Evolutionary conservation across 2,329 filamentous ascomycete species (phyloP), one percentile per base, ranked within the genome.

Genomic region (Simplicillium sp.): DNA sequence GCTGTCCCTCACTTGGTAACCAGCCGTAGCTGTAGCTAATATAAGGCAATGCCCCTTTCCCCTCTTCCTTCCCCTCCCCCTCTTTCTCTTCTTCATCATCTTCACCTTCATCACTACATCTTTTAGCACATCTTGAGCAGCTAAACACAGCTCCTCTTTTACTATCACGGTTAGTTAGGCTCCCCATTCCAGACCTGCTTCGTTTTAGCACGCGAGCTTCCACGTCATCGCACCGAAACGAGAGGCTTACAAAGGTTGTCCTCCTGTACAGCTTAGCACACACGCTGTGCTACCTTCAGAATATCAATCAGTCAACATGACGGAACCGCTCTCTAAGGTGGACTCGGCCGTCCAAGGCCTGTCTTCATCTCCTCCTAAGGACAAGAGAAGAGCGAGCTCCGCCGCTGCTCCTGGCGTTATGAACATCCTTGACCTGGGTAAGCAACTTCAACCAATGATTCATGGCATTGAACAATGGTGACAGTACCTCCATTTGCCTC

Each of bases 341-440:
- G 89, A 96, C 67, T 95, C 89, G 45, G 87, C 87, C 70, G 80
- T 94, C 58, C 81, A 87, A 60, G 86, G 87, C 64, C 65, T 89
- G 54, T 75, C 78, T 50, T 74, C 76, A 54, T 81, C 80, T 44
- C 75, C 83, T 29, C 70, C 75, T 44, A 76, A 81, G 59, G 81
- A 87, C 61, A 77, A 75, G 58, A 75, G 82, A 53, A 78, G 87
- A 66, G 69, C 72, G 47, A 88, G 86, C 62, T 90, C 86, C 42
- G 77, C 73, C 54, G 75, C 75, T 56, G 75, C 75, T 36, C 73
- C 82, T 46, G 86, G 84, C 51, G 61, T 65, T n/a, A 54, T 57
- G 48, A 94, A 88, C 66, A 84, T 95, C 66, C 79, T 80, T 53
- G 89, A 95, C 52, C 75, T 95, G 49, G 82, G 88, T 94, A 73